Evolutionary conservation across 176 grass and related monocot species (phyloP).

Genomic region (barley (Hordeum vulgare)): DNA sequence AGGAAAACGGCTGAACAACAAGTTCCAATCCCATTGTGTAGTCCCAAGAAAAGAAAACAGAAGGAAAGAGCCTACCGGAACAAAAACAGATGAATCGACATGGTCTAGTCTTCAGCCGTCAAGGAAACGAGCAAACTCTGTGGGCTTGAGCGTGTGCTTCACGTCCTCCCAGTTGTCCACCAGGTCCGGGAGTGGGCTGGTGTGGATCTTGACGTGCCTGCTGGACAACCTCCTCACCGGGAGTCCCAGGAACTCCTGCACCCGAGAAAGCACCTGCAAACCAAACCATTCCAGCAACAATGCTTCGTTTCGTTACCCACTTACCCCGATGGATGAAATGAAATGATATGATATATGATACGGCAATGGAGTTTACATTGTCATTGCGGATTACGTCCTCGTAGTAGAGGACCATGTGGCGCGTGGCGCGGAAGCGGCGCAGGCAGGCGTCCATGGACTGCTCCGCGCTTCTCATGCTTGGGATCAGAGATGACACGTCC

Average conservation of each 20-base stretch:
- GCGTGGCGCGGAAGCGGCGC: constrained; percentile 39
- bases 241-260: constrained; percentile 68
- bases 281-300: neutral
- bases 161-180: constrained; percentile 71
- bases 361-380: constrained; percentile 29
- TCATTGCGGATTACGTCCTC: constrained; percentile 68
- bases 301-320: no score
- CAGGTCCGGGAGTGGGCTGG: constrained; percentile 46
- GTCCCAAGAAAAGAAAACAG: neutral
- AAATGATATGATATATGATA: neutral
- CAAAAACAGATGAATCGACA: neutral
- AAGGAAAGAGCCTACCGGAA: no score
- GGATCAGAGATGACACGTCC: constrained; percentile 41
- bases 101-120: constrained; percentile 34
- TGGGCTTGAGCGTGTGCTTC: constrained; percentile 41
- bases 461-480: constrained; percentile 46
- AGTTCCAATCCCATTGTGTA: no score
- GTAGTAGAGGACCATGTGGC: constrained; percentile 77
- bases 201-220: constrained; percentile 86
- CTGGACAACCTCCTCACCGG: constrained; percentile 51
- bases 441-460: constrained; percentile 40
- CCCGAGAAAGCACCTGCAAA: constrained; percentile 53
- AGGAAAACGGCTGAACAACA: no score
- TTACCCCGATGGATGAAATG: neutral
- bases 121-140: constrained; percentile 60